Conservation (phyloP, 2,329 filamentous ascomycete genomes). For the Fusarium mexicanum region DNA sequence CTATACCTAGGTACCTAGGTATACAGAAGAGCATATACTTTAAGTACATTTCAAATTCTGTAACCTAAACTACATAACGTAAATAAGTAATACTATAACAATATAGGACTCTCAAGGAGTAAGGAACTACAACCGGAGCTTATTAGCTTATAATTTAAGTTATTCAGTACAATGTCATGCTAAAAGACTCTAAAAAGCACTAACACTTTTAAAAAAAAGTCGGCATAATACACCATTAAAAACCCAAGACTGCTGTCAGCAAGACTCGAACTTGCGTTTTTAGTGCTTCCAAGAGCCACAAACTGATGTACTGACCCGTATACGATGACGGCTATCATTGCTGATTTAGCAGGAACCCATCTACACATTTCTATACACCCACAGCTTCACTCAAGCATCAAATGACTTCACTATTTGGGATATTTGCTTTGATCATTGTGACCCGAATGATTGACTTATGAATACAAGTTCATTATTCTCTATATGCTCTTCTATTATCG, state of each 20-base stretch:
- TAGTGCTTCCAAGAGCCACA: conserved; percentile 34
- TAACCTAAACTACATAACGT: neutral
- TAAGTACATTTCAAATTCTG: neutral
- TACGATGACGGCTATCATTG: conserved; percentile 38
- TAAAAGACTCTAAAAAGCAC: neutral
- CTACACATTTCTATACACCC: neutral
- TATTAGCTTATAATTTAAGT: neutral
- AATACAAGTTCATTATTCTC: neutral
- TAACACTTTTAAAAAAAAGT: too few relatives aligned
- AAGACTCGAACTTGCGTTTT: conserved; percentile 41
- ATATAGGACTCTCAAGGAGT: neutral
- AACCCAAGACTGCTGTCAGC: conserved; percentile 24
- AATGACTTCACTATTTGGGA: neutral
- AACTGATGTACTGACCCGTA: conserved; percentile 40
- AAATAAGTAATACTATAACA: neutral
- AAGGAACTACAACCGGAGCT: neutral
- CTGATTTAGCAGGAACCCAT: neutral
- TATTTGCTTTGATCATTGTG: neutral
- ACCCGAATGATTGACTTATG: neutral
- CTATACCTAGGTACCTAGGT: too few relatives aligned
- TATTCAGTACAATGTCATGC: too few relatives aligned
- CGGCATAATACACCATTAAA: neutral
- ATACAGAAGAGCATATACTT: neutral
- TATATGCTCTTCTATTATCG: neutral
- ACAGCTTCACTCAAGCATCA: neutral